A percentile compares a stretch with the other conserved stretches of the same genome.
Evolutionary conservation across 1,284 basidiomycete species (phyloP).

Genomic region (Athelia sp.): DNA sequence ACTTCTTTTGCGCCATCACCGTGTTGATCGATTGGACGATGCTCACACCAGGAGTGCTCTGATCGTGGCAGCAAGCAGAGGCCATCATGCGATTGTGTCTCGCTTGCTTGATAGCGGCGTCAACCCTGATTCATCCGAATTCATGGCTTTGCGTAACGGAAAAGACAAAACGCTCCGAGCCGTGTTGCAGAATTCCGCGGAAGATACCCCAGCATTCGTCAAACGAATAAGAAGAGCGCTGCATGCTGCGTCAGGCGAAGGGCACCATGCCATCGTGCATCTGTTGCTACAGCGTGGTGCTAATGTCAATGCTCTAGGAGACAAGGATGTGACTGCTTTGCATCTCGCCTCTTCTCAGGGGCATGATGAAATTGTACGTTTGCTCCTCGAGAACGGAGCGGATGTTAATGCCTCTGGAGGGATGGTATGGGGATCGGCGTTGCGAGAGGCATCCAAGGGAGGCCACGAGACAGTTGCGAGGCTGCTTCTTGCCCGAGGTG

Average conservation of each 20-base stretch:
- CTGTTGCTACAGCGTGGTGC: not conserved
- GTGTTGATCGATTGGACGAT: too few relatives aligned
- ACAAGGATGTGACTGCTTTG: not conserved
- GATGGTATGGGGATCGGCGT: not conserved
- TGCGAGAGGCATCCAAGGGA: not conserved
- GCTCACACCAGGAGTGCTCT: too few relatives aligned
- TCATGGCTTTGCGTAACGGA: too few relatives aligned
- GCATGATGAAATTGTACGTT: not conserved
- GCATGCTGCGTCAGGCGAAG: not conserved
- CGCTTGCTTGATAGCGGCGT: not conserved
- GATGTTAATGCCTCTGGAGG: not conserved
- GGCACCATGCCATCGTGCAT: not conserved
- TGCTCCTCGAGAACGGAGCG: not conserved
- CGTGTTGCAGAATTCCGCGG: too few relatives aligned
- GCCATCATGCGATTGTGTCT: too few relatives aligned
- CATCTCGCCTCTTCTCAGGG: not conserved
- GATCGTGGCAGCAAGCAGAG: too few relatives aligned
- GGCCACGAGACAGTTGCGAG: not conserved
- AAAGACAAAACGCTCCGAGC: too few relatives aligned
- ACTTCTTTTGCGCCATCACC: too few relatives aligned
- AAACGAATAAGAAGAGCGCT: not conserved
- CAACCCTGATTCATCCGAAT: not conserved
- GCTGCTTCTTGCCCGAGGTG: not conserved
- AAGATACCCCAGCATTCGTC: too few relatives aligned
- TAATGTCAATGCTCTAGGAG: not conserved